Evolutionary conservation across 2,329 filamentous ascomycete genomes (phyloP).

Genomic region (Verruconis gallopava): DNA sequence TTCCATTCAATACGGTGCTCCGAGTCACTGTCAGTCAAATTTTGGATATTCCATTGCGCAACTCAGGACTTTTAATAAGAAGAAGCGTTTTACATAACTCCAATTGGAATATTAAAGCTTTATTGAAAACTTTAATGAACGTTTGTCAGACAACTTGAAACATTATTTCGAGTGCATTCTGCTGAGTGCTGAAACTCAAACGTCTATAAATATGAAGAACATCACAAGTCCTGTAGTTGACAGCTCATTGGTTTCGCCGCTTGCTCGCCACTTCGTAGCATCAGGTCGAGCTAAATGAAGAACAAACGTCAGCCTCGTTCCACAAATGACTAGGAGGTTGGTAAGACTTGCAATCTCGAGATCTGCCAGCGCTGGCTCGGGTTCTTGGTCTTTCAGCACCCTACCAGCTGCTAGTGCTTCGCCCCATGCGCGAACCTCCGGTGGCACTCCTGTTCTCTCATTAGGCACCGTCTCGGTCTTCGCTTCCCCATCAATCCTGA

Average conservation of each 20-base stretch:
- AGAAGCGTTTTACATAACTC: no score
- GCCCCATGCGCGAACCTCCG: conserved; percentile 50
- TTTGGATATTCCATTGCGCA: no score
- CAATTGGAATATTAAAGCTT: no score
- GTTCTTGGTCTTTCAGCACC: conserved; percentile 38
- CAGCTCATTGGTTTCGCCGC: not conserved
- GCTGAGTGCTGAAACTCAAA: no score
- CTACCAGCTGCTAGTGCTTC: conserved; percentile 37
- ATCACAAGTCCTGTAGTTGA: not conserved
- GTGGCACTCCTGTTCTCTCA: conserved; percentile 40
- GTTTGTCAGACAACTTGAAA: no score
- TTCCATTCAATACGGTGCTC: no score
- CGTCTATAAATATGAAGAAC: not conserved
- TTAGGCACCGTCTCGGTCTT: conserved; percentile 33
- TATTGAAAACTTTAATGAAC: no score
- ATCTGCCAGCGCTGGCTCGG: conserved; percentile 47
- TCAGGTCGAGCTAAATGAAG: conserved; percentile 1
- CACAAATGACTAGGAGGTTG: not conserved
- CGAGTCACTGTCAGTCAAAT: no score
- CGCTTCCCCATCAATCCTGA: conserved; percentile 19
- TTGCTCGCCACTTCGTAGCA: conserved; percentile 7
- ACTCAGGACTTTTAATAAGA: no score
- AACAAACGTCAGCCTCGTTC: not conserved
- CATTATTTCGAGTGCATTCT: no score
- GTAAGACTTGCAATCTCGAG: conserved; percentile 41